phyloP scores from a whole-genome alignment of 116 monocot genomes.

The Phalaenopsis hybrid region DNA sequence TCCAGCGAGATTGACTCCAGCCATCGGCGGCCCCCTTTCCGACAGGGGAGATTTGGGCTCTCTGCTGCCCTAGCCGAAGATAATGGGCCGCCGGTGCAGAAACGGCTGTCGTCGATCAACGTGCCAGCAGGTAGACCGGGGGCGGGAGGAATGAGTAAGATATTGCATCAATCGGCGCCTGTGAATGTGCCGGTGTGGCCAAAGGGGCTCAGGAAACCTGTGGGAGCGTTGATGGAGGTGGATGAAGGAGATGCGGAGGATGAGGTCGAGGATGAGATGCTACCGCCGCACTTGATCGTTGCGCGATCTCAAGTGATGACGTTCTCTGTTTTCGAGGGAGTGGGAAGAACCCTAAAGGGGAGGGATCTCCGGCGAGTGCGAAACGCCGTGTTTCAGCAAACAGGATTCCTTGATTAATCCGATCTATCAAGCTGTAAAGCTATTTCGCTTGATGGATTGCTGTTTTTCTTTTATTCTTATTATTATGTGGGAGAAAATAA shows the following conservation, averaged over 20 bases:
- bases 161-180: constrained; percentile 50
- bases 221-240: constrained; percentile 6
- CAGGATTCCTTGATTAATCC: constrained; percentile 61
- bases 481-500: background rate
- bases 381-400: constrained; percentile 69
- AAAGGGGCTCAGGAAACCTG: constrained; percentile 10
- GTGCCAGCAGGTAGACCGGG: constrained; percentile 3
- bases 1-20: background rate
- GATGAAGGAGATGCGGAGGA: constrained; percentile 17
- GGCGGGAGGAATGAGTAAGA: constrained; percentile 1
- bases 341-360: constrained; percentile 80
- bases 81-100: constrained; percentile 3
- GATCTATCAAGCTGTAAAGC: background rate
- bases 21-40: constrained; percentile 15
- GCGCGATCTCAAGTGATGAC: constrained; percentile 56
- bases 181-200: constrained; percentile 68
- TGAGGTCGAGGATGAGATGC: constrained; percentile 50
- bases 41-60: constrained; percentile 32
- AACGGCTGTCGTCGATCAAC: constrained; percentile 5
- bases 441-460: background rate
- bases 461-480: background rate
- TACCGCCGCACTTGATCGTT: constrained; percentile 88
- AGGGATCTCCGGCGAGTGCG: constrained; percentile 69
- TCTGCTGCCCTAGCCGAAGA: constrained; percentile 54
- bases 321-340: constrained; percentile 81